These are phyloP conservation scores for Lachancea sp. DNA, from an alignment of 805 yeast species.

Conservation along the genomic window DNA sequence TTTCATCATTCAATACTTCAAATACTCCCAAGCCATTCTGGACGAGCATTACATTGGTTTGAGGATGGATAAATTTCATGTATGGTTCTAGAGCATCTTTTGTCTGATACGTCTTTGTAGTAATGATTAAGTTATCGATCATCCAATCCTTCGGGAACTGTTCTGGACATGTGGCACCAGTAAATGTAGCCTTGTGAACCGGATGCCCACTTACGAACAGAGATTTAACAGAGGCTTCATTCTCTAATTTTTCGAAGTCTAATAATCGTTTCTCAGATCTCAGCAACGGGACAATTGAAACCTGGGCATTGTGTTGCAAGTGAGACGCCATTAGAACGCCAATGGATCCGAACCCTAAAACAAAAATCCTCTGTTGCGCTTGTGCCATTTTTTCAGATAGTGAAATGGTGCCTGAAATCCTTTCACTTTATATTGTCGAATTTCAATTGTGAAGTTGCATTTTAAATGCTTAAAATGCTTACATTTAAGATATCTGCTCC, in stretches of 20 bases:
- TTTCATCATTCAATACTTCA: slow-evolving; percentile 43
- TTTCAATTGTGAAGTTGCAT: too few species aligned
- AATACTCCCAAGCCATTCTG: slow-evolving; percentile 90
- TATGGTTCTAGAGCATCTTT: slow-evolving; percentile 53
- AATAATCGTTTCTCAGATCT: slow-evolving; percentile 25
- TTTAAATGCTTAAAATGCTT: too few species aligned
- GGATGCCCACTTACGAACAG: slow-evolving; percentile 18
- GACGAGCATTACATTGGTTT: slow-evolving; percentile 60
- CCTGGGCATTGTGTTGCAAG: slow-evolving; percentile 20
- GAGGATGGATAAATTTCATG: slow-evolving; percentile 40
- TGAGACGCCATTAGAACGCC: slow-evolving; percentile 30
- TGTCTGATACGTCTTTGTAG: slow-evolving; percentile 79
- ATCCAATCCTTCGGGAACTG: slow-evolving; percentile 16
- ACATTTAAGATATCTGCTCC: too few species aligned
- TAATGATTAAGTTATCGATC: slow-evolving; percentile 56
- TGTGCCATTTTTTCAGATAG: slow-evolving; percentile 14
- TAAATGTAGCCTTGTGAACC: slow-evolving; percentile 5
- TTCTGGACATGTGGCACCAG: slow-evolving; percentile 19
- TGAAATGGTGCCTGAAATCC: background rate
- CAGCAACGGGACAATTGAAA: slow-evolving; percentile 27
- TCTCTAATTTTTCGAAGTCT: slow-evolving; percentile 19
- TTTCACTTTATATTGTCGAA: background rate
- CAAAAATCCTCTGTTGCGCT: slow-evolving; percentile 21
- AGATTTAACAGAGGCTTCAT: slow-evolving; percentile 22
- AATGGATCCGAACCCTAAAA: slow-evolving; percentile 34